Evolutionary conservation across 306 rosid species (phyloP).

Genomic region (Cicer arietinum): DNA sequence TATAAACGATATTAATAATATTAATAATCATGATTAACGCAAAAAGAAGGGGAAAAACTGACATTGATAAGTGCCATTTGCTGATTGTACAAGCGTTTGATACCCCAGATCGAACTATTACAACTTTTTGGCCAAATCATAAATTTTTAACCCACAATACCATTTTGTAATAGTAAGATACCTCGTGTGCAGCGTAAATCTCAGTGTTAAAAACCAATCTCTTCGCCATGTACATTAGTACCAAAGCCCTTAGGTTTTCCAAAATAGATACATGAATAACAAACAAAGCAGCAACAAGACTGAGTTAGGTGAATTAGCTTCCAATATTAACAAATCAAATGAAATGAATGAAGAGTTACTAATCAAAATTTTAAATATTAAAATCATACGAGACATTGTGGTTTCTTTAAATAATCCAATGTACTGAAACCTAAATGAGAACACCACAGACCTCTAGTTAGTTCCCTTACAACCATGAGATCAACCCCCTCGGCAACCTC

Average conservation of each 20-base stretch:
- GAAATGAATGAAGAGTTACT: not conserved
- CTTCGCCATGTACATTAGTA: conserved; percentile 73
- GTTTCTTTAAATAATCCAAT: conserved; percentile 1
- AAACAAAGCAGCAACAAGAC: conserved; percentile 35
- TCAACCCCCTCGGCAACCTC: conserved; percentile 91
- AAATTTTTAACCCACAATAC: not conserved
- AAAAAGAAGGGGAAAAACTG: too few species aligned
- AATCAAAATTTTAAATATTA: not conserved
- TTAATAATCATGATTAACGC: too few species aligned
- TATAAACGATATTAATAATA: too few species aligned
- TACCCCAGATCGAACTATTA: not conserved
- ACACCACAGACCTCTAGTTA: conserved; percentile 80
- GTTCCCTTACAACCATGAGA: conserved; percentile 93
- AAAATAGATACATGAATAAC: conserved; percentile 76
- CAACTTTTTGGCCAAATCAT: not conserved
- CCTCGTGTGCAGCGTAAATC: conserved; percentile 79
- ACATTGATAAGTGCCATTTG: too few species aligned
- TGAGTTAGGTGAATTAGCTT: not conserved
- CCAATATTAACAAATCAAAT: not conserved
- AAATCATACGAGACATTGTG: not conserved
- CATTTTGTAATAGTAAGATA: conserved; percentile 42
- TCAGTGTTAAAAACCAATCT: conserved; percentile 90
- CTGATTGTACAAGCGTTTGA: too few species aligned
- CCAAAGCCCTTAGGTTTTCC: conserved; percentile 89
- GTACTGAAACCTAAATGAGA: not conserved